A percentile compares a stretch with the other conserved stretches of the same genome.
These are phyloP conservation scores for Albugo laibachii DNA, from an alignment of 352 stramenopile species.

Conservation along the genomic window DNA sequence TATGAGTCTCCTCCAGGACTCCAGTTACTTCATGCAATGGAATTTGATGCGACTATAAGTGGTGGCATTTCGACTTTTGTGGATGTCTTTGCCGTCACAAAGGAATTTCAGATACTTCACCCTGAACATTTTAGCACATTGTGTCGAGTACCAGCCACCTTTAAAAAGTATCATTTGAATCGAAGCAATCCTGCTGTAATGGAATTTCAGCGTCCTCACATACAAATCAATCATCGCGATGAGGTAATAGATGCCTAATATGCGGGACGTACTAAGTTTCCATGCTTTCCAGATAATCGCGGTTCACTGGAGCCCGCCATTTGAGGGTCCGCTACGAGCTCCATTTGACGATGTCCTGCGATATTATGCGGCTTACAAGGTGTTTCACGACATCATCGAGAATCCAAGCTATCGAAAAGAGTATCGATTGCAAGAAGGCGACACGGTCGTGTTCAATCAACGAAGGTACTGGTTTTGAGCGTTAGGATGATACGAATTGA, in stretches of 20 bases:
- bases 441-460: constrained; percentile 77
- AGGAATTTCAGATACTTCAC: constrained; percentile 38
- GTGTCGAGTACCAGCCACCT: constrained; percentile 79
- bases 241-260: constrained; percentile 16
- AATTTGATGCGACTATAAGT: constrained; percentile 68
- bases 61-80: constrained; percentile 74
- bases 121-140: constrained; percentile 57
- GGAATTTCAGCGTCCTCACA: constrained; percentile 88
- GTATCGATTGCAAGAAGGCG: constrained; percentile 58
- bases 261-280: background rate
- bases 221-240: constrained; percentile 67
- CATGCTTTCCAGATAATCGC: constrained; percentile 37
- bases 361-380: constrained; percentile 71
- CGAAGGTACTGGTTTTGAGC: constrained; percentile 14
- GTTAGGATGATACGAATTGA: background rate
- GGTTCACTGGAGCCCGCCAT: constrained; percentile 87
- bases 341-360: constrained; percentile 38
- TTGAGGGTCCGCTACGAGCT: constrained; percentile 84
- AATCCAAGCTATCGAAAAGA: constrained; percentile 21
- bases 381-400: constrained; percentile 68
- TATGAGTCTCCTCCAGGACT: constrained; percentile 93
- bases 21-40: constrained; percentile 86
- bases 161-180: constrained; percentile 86
- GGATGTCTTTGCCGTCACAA: constrained; percentile 55
- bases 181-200: constrained; percentile 78